A percentile compares a stretch with the other conserved stretches of the same genome.
Conservation (phyloP, 148 eudicot species). For the Rhododendron henanense region DNA sequence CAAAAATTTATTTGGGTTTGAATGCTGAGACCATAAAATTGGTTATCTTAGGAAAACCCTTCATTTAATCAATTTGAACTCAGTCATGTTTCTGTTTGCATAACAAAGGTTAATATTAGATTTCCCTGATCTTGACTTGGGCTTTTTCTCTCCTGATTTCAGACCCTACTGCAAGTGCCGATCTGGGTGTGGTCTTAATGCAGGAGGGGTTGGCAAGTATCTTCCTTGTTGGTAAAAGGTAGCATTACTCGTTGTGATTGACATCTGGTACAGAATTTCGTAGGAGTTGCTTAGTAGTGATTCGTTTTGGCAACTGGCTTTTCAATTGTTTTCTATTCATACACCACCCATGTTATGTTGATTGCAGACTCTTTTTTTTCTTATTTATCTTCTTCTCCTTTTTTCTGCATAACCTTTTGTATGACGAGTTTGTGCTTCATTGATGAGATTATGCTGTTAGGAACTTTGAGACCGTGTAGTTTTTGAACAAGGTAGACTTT, state of each 20-base stretch:
- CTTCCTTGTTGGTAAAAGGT: slow-evolving; percentile 92
- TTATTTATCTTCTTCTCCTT: no score
- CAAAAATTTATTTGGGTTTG: not conserved
- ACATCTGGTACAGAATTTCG: not conserved
- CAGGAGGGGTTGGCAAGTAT: slow-evolving; percentile 92
- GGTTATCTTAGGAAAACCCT: not conserved
- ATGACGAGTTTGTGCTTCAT: not conserved
- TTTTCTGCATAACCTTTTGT: not conserved
- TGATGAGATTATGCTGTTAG: not conserved
- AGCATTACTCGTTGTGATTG: not conserved
- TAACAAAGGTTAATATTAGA: not conserved
- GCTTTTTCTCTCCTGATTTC: slow-evolving; percentile 10
- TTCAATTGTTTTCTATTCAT: not conserved
- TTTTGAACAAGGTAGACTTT: not conserved
- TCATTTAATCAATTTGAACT: not conserved
- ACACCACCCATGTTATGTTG: not conserved
- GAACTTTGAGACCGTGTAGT: not conserved
- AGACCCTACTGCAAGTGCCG: slow-evolving; percentile 96
- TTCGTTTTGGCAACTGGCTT: not conserved
- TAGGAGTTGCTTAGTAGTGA: not conserved
- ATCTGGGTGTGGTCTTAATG: slow-evolving; percentile 84
- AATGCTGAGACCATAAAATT: not conserved
- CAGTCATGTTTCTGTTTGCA: not conserved
- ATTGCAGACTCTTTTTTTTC: not conserved
- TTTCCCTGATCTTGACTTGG: slow-evolving; percentile 4